These are phyloP conservation scores for Penicillium psychrosexuale DNA, from an alignment of 2,329 filamentous ascomycete genomes.

Conservation along the genomic window DNA sequence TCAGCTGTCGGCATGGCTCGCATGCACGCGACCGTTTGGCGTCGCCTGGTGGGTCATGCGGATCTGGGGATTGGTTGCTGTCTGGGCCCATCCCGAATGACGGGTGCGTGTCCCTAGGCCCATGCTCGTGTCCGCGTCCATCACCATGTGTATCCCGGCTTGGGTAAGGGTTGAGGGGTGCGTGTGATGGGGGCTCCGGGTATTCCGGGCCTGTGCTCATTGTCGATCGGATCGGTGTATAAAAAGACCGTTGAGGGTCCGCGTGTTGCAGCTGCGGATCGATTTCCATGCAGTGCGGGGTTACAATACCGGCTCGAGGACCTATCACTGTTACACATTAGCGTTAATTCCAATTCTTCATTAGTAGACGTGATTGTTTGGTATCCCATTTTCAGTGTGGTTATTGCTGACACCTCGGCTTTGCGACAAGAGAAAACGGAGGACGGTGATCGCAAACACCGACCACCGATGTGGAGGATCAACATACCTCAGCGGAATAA, in stretches of 20 bases:
- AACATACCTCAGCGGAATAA: background rate
- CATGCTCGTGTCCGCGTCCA: background rate
- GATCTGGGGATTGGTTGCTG: slow-evolving; percentile 7
- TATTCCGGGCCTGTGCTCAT: slow-evolving; percentile 20
- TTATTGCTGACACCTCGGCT: background rate
- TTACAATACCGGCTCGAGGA: background rate
- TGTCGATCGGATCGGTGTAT: slow-evolving; percentile 10
- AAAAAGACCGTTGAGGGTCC: slow-evolving; percentile 8
- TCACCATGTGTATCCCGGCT: background rate
- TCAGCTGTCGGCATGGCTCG: slow-evolving; percentile 71
- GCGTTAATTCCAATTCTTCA: background rate
- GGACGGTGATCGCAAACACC: slow-evolving; percentile 23
- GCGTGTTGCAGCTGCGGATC: slow-evolving; percentile 32
- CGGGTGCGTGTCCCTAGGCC: background rate
- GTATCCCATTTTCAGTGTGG: background rate
- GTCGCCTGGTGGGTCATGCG: slow-evolving; percentile 41
- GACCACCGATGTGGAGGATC: slow-evolving; percentile 19
- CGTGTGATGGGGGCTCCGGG: slow-evolving; percentile 29
- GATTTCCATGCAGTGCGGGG: slow-evolving; percentile 28
- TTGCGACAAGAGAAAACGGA: slow-evolving; percentile 7
- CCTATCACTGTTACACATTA: background rate
- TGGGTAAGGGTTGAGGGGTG: slow-evolving; percentile 10
- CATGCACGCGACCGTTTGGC: slow-evolving; percentile 69
- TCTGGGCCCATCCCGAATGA: slow-evolving; percentile 1
- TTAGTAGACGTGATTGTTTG: background rate